These are phyloP conservation scores for Starmerella ratchasimensis DNA, from an alignment of 805 yeast species.

Conservation along the genomic window DNA sequence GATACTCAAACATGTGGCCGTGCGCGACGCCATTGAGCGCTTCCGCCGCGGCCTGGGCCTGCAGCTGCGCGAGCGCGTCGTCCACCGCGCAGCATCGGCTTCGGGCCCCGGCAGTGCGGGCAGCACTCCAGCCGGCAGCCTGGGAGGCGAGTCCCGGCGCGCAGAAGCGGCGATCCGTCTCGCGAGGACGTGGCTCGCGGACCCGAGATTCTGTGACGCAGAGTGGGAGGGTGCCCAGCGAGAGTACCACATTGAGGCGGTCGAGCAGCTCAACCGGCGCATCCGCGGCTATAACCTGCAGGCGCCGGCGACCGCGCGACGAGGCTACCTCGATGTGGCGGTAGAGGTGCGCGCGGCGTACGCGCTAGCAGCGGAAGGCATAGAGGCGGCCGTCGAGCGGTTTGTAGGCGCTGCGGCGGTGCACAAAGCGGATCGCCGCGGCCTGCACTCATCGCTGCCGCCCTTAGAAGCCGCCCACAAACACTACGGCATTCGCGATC, in stretches of 20 bases:
- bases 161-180: too few relatives aligned
- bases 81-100: slow-evolving; percentile 16
- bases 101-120: background rate
- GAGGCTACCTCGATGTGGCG: slow-evolving; percentile 35
- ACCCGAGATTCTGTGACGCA: background rate
- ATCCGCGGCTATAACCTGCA: slow-evolving; percentile 48
- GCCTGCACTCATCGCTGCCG: slow-evolving; percentile 13
- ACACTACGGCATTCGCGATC: slow-evolving; percentile 23
- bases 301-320: slow-evolving; percentile 49
- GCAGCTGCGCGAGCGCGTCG: slow-evolving; percentile 22
- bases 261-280: slow-evolving; percentile 34
- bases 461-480: slow-evolving; percentile 21
- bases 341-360: slow-evolving; percentile 34
- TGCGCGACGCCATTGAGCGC: slow-evolving; percentile 33
- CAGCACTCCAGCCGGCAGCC: slow-evolving; percentile 1
- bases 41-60: slow-evolving; percentile 33
- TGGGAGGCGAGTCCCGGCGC: background rate
- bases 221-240: slow-evolving; percentile 31
- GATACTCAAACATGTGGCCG: slow-evolving; percentile 64
- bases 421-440: slow-evolving; percentile 6
- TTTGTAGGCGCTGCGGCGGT: slow-evolving; percentile 12
- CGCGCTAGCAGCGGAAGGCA: slow-evolving; percentile 23
- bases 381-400: slow-evolving; percentile 10
- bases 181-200: too few relatives aligned
- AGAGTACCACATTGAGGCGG: slow-evolving; percentile 26